phyloP scores from a whole-genome alignment of 768 basidiomycete genomes.

The Hericium coralloides region DNA sequence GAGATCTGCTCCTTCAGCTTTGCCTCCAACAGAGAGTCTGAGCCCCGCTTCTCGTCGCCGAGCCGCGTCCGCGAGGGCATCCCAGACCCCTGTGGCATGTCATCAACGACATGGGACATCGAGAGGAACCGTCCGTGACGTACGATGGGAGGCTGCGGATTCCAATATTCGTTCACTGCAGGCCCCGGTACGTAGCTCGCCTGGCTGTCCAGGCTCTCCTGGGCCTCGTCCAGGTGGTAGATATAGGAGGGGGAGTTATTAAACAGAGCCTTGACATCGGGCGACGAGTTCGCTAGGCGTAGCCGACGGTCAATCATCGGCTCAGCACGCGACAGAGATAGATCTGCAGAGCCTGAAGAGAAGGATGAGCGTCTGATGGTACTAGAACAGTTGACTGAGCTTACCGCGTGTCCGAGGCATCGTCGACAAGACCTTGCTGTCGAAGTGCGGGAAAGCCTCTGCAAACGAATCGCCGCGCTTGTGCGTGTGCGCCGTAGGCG shows the following conservation, averaged over 20 bases:
- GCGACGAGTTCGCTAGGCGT: slow-evolving; percentile 81
- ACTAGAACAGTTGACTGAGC: slow-evolving; percentile 12
- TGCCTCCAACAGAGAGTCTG: slow-evolving; percentile 75
- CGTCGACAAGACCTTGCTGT: slow-evolving; percentile 85
- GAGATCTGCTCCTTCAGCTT: slow-evolving; percentile 70
- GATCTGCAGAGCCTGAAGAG: slow-evolving; percentile 63
- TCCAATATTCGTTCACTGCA: slow-evolving; percentile 59
- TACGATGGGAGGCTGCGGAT: slow-evolving; percentile 68
- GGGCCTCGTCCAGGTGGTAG: slow-evolving; percentile 68
- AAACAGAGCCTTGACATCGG: slow-evolving; percentile 93
- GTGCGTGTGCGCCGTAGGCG: slow-evolving; percentile 68
- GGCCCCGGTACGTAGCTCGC: slow-evolving; percentile 46
- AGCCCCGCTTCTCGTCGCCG: slow-evolving; percentile 72
- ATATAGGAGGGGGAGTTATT: slow-evolving; percentile 74
- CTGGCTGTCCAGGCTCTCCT: slow-evolving; percentile 43
- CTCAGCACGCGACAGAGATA: slow-evolving; percentile 64
- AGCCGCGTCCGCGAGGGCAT: slow-evolving; percentile 60
- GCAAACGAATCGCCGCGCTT: slow-evolving; percentile 90
- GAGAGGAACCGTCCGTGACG: slow-evolving; percentile 22
- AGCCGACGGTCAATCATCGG: slow-evolving; percentile 67
- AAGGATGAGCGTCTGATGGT: slow-evolving; percentile 8
- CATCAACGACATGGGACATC: slow-evolving; percentile 15
- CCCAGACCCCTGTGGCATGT: slow-evolving; percentile 42
- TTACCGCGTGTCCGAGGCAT: slow-evolving; percentile 53
- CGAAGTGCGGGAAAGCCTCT: slow-evolving; percentile 94